Base-by-base conservation (phyloP, 1,284 basidiomycete genomes). In the Schizophyllum commune region DNA sequence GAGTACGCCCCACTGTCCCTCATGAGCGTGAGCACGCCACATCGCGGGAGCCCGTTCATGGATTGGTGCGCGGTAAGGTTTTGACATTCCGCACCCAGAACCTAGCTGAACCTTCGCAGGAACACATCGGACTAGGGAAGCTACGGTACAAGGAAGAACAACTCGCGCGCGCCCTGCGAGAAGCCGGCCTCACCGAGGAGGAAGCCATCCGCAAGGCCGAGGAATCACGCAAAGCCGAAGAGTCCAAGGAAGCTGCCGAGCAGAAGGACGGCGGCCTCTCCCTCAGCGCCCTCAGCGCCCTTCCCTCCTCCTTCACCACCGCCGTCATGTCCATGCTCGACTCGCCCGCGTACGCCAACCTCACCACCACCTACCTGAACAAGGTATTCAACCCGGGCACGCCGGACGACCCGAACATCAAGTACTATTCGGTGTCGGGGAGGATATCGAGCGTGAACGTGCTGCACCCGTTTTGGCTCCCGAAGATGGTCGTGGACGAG, bases 31-130 rank as follows among this genome's bases (percentile, higher is more conserved):
- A 89, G 89, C 55, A 98, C 97, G 0, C 97, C 97, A 17, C 97
- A 99, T 73, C 84, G 92, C 27, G 96, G 96, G 27, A 95, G 92
- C 67, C 95, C 96, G 0, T 98, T 99, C 73, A 99, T 99, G 97
- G 95, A 98, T 75, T 99, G 96, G 96, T 98, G 96, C 76, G 82
- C 83, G 58, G 91, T 90, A 70, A 68, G 87, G 78, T n/a, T 27
- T 39, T 20, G 62, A 51, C 32, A 53, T 58, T 32, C 59, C 47
- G 19, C 27, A 53, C 21, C 60, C 54, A 62, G 32, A 55, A 60
- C 11, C 22, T 55, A 7, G n/a, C 13, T 58, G n/a, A 39, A 58
- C 52, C 61, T 61, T 55, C 65, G 15, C 70, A 92, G 82, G 89
- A 91, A 59, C 90, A 94, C 68, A 89, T 96, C 65, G 94, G 95